Evolutionary conservation across 495 filamentous ascomycete genomes (phyloP), one percentile per base, ranked within the genome.

Genomic region (Melanomma pulvis-pyrius): DNA sequence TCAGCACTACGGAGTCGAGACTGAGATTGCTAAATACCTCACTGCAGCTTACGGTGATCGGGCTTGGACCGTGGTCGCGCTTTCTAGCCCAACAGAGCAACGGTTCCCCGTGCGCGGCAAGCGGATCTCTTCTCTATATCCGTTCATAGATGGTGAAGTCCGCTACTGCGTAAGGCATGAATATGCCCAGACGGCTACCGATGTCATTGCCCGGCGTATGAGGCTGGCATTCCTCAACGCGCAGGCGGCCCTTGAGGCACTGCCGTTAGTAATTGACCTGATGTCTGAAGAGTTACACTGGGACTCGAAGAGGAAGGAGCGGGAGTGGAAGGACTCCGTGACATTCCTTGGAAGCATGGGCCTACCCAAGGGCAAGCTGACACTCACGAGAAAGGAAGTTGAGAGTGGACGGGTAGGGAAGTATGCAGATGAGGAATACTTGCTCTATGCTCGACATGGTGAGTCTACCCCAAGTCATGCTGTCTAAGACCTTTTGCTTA

Each of bases 81-180:
- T 98, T 39, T 93, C 88, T 63, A 80, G 84, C 7, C 90, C 93
- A 0, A 97, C 93, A 0, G 85, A 90, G 49, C 79, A 86, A 65
- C 89, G 94, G 39, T 98, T 93, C 81, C 94, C 94, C 15, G 88
- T 93, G 12, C 85, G 93, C 34, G 94, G 94, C 28, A 84, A 89
- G 75, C 89, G 92, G 54, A 86, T 98, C 50, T 87, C 89, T 2
- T 66, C 82, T 19, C 82, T 97, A 41, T 98, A 98, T 76, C 94
- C 94, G 25, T 98, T 96, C 75, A 83, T 98, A n/a, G 94, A 98
- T 73, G 94, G 94, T 52, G 94, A 98, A 78, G 84, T 98, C 26
- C 85, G 93, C 32, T 98, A 97, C 71, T 92, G 92, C 21, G 83
- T 96, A 30, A 80, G 88, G 24, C 88, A 97, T 75, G 94, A 98